These are phyloP conservation scores for Claviceps pazoutovae DNA, from an alignment of 2,329 filamentous ascomycete species.

Conservation along the genomic window DNA sequence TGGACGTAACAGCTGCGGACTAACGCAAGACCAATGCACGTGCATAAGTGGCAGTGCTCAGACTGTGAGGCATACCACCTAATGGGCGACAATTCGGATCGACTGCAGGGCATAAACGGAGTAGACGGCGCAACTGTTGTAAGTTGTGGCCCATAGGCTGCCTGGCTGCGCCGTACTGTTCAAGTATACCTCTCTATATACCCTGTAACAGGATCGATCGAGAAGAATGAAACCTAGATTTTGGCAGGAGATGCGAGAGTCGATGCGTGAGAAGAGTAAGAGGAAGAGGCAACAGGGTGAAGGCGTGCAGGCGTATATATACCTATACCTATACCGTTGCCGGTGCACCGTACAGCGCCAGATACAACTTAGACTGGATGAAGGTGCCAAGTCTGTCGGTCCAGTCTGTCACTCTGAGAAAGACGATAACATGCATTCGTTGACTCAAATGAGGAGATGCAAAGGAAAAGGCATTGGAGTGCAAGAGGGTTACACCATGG, in stretches of 20 bases:
- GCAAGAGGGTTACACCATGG: not conserved
- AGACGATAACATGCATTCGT: not conserved
- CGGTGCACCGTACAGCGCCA: not conserved
- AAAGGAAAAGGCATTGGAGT: not conserved
- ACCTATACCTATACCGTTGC: not conserved
- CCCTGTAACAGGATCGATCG: too few relatives aligned
- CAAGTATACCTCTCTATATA: too few relatives aligned
- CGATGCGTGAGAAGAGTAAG: slow-evolving; percentile 1
- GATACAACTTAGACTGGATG: not conserved
- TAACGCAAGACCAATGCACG: too few relatives aligned
- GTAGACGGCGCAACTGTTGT: too few relatives aligned
- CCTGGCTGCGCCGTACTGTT: too few relatives aligned
- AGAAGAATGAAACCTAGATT: too few relatives aligned
- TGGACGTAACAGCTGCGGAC: too few relatives aligned
- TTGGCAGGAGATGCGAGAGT: slow-evolving; percentile 13
- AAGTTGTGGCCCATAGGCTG: too few relatives aligned
- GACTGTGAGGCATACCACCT: too few relatives aligned
- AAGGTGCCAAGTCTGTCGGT: not conserved
- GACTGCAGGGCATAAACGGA: too few relatives aligned
- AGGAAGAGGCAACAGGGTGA: not conserved
- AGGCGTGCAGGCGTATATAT: slow-evolving; percentile 5
- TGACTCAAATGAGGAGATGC: not conserved
- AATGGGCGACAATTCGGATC: too few relatives aligned
- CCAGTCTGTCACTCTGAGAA: not conserved
- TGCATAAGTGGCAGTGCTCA: too few relatives aligned